Percentiles rank a stretch among this genome's conserved stretches.
Evolutionary conservation across 768 basidiomycete species (phyloP).

Genomic region (Xerocomus spinulosus): DNA sequence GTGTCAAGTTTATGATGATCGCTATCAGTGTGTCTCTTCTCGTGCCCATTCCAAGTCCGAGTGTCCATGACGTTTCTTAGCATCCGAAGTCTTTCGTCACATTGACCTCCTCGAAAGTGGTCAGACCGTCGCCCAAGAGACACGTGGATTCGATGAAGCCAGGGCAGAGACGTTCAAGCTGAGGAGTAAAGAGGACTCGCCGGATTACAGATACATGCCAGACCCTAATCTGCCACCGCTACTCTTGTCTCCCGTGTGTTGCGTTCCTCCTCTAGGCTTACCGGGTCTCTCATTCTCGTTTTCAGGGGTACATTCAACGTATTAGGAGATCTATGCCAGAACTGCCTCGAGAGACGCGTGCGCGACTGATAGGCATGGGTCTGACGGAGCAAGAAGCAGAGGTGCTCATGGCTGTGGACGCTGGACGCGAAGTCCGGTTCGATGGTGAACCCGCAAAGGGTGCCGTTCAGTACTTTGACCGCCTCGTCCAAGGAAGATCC

Average conservation of each 20-base stretch:
- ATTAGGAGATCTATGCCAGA: slow-evolving; percentile 62
- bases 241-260: slow-evolving; percentile 45
- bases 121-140: slow-evolving; percentile 67
- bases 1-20: slow-evolving; percentile 74
- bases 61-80: slow-evolving; percentile 38
- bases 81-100: slow-evolving; percentile 79
- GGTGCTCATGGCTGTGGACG: slow-evolving; percentile 70
- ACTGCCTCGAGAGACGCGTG: slow-evolving; percentile 61
- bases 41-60: not conserved
- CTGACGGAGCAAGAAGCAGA: slow-evolving; percentile 65
- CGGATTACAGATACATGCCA: slow-evolving; percentile 98
- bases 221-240: slow-evolving; percentile 88
- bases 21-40: slow-evolving; percentile 65
- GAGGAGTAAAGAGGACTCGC: slow-evolving; percentile 88
- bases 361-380: slow-evolving; percentile 51
- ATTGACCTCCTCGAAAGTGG: slow-evolving; percentile 47
- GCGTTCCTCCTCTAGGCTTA: not conserved
- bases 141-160: slow-evolving; percentile 84
- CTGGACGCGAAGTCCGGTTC: slow-evolving; percentile 54
- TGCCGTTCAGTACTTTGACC: slow-evolving; percentile 79
- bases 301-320: slow-evolving; percentile 57
- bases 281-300: not conserved
- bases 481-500: slow-evolving; percentile 49
- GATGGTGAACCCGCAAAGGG: slow-evolving; percentile 52
- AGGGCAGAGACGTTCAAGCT: slow-evolving; percentile 76